Evolutionary conservation across 768 basidiomycete genomes (phyloP).

Genomic region (Tephrocybe rancida): DNA sequence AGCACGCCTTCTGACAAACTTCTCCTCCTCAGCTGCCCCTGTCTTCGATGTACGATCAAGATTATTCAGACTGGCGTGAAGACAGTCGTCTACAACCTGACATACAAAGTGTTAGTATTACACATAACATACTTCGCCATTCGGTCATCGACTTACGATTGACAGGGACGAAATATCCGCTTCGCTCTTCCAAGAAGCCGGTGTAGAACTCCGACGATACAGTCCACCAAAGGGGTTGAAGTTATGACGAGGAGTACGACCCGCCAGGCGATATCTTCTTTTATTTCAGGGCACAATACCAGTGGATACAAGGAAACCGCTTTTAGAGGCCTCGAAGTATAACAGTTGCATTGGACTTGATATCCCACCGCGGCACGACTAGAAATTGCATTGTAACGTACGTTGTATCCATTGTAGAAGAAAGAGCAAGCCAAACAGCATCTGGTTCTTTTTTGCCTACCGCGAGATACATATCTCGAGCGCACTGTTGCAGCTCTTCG

Average conservation of each 20-base stretch:
- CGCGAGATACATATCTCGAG: conserved; percentile 63
- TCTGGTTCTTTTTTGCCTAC: conserved; percentile 70
- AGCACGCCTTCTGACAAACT: not conserved
- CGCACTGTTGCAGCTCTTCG: conserved; percentile 71
- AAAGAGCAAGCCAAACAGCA: conserved; percentile 81
- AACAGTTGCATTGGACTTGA: conserved; percentile 42
- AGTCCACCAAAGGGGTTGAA: conserved; percentile 36
- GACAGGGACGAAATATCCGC: conserved; percentile 85
- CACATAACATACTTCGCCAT: not conserved
- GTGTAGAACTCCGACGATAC: conserved; percentile 77
- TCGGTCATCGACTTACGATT: conserved; percentile 5
- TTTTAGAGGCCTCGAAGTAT: conserved; percentile 28
- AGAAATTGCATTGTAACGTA: conserved; percentile 51
- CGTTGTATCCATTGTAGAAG: conserved; percentile 49
- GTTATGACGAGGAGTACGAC: conserved; percentile 22
- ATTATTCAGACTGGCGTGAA: conserved; percentile 94
- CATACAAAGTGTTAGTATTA: conserved; percentile 88
- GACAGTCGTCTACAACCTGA: conserved; percentile 91
- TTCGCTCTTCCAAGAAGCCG: conserved; percentile 74
- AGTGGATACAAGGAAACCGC: not conserved
- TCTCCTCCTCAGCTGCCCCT: conserved; percentile 78
- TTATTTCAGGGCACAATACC: too few relatives aligned
- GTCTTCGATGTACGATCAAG: conserved; percentile 94
- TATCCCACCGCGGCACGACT: conserved; percentile 63
- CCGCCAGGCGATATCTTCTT: too few relatives aligned